A percentile compares a stretch with the other conserved stretches of the same genome.
Conservation (phyloP, 306 rosid species). For the Crotalaria pallida region DNA sequence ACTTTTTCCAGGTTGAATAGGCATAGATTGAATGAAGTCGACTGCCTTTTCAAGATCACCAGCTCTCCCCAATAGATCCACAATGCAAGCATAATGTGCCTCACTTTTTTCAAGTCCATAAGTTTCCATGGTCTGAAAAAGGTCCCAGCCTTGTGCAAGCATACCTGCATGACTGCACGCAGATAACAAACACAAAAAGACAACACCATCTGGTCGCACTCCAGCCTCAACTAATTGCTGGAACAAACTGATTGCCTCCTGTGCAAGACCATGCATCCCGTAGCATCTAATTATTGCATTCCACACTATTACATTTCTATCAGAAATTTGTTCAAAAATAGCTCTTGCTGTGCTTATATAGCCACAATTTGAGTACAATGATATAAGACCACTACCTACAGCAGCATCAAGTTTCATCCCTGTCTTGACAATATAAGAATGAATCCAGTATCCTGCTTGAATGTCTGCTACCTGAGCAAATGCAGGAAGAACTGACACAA, state of each 20-base stretch:
- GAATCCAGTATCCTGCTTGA: conserved; percentile 68
- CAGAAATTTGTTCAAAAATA: conserved; percentile 37
- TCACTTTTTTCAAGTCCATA: conserved; percentile 47
- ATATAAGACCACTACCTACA: conserved; percentile 57
- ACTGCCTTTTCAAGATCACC: conserved; percentile 57
- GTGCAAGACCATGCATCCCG: conserved; percentile 59
- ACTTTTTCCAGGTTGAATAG: conserved; percentile 62
- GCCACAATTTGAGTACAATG: conserved; percentile 69
- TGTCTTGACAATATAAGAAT: conserved; percentile 52
- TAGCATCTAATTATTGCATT: conserved; percentile 71
- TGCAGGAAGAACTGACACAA: conserved; percentile 58
- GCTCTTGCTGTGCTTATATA: conserved; percentile 47
- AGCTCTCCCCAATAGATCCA: conserved; percentile 78
- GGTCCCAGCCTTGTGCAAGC: conserved; percentile 46
- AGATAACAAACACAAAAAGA: conserved; percentile 56
- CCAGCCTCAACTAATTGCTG: conserved; percentile 36
- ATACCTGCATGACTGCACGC: conserved; percentile 78
- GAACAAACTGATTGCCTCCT: conserved; percentile 62
- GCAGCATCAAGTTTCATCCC: conserved; percentile 50
- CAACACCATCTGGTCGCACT: conserved; percentile 41
- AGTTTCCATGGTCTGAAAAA: conserved; percentile 52
- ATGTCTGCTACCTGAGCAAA: conserved; percentile 50
- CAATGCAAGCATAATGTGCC: conserved; percentile 75
- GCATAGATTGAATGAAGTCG: conserved; percentile 53
- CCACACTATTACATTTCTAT: conserved; percentile 49